Base-by-base conservation (phyloP, 2,329 filamentous ascomycete genomes). In the Colletotrichum navitas region DNA sequence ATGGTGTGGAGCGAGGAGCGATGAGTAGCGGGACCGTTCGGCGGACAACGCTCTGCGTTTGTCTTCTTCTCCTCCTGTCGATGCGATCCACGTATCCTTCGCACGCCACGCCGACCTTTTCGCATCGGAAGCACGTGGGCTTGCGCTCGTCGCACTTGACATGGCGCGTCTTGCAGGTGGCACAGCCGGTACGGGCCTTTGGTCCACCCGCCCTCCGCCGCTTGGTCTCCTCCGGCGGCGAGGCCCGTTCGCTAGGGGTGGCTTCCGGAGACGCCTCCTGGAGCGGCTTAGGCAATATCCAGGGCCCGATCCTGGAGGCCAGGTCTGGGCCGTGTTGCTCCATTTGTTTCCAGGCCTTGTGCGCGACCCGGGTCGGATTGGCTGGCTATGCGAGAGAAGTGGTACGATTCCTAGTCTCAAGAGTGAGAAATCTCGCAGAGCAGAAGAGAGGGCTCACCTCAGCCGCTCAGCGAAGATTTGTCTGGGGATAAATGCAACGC, bases 101-200 rank as follows among this genome's bases (percentile, higher is more conserved):
- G 62, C 73, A 74, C 7, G 45, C 32, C 10, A 68, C 61, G 11
- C 65, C 54, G 34, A 51, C 58, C 55, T 64, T 68, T 16, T 64
- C 61, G 29, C 73, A 74, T 14, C 71, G 71, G 45, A 52, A 51
- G 64, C 76, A 77, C 18, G 69, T 61, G 39, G 78, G 78, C 52
- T 74, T 76, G 36, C 73, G 66, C 68, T 79, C 76, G 61, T 78
- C 76, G 67, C 78, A 80, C 70, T 80, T 79, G 60, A 79, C 76
- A 39, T 77, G 75, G n/a, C 78, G 75, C 32, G 68, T 58, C 68
- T 78, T 77, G 72, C 72, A 74, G 32, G 68, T 74, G 34, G 68
- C 59, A 55, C 73, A 74, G 14, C 72, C 72, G 34, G 72, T 72
- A 12, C 69, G 69, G 16, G 68, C 68, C 63, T 72, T 74, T 29